Conservation (phyloP, 129 eudicot species). For the Tagetes erecta region DNA sequence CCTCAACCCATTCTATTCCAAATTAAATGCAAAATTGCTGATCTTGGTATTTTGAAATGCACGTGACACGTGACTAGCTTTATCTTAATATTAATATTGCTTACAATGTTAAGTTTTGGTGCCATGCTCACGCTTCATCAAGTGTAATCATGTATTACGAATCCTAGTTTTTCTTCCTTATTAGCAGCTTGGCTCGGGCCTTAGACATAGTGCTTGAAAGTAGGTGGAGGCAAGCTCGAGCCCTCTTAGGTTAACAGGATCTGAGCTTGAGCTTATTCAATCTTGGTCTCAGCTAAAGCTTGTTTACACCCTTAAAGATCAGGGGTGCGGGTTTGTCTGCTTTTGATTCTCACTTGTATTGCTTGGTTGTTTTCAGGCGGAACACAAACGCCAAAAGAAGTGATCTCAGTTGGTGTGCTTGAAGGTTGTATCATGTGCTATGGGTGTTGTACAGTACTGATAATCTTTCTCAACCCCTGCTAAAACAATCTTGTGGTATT, state of each 20-base stretch:
- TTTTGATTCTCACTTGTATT: neutral
- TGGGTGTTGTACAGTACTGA: conserved; percentile 41
- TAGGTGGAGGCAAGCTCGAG: neutral
- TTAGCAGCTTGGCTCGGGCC: neutral
- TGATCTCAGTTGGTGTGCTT: conserved; percentile 17
- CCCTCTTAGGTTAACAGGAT: neutral
- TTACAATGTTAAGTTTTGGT: too few relatives aligned
- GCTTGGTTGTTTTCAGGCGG: conserved; percentile 28
- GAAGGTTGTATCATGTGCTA: conserved; percentile 5
- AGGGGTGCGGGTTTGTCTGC: neutral
- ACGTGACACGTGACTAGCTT: too few relatives aligned
- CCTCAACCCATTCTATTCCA: too few relatives aligned
- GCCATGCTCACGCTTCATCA: too few relatives aligned
- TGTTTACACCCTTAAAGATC: neutral
- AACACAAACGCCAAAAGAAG: conserved; percentile 41
- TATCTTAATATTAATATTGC: too few relatives aligned
- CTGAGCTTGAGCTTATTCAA: neutral
- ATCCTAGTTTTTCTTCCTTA: neutral
- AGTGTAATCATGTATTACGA: too few relatives aligned
- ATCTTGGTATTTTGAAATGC: too few relatives aligned
- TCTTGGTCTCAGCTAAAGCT: neutral
- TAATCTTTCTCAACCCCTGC: conserved; percentile 15
- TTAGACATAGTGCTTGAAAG: neutral
- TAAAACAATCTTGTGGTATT: conserved; percentile 6
- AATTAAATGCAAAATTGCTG: too few relatives aligned